Conservation (phyloP, 2,329 filamentous ascomycete species). For the Talaromyces sp. region DNA sequence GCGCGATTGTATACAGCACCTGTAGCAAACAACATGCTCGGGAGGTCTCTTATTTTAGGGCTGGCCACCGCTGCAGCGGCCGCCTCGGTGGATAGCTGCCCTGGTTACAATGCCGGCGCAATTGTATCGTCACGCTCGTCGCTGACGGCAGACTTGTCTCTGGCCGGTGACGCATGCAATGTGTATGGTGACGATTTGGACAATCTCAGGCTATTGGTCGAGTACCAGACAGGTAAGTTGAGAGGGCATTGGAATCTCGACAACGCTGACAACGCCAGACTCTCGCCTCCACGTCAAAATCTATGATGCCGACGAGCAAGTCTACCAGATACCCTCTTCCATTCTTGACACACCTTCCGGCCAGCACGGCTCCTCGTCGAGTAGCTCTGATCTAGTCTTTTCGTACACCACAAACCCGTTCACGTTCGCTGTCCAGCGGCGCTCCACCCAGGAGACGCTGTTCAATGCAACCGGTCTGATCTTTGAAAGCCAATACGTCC, state of each 20-base stretch:
- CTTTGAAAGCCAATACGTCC: conserved; percentile 74
- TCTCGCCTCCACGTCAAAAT: conserved; percentile 68
- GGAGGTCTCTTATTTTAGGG: neutral
- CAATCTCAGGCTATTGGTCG: conserved; percentile 54
- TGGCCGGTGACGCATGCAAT: conserved; percentile 63
- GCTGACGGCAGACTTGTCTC: conserved; percentile 54
- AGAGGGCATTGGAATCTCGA: neutral
- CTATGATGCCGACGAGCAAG: conserved; percentile 62
- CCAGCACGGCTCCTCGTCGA: conserved; percentile 41
- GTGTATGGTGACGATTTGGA: conserved; percentile 54
- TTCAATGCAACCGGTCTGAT: conserved; percentile 69
- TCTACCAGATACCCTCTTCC: conserved; percentile 69
- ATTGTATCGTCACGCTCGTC: conserved; percentile 33
- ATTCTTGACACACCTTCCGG: conserved; percentile 58
- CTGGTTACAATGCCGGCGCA: conserved; percentile 35
- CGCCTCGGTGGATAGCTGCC: conserved; percentile 19
- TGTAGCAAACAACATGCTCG: neutral
- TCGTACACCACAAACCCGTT: conserved; percentile 56
- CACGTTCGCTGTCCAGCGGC: conserved; percentile 55
- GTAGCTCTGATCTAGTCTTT: conserved; percentile 38
- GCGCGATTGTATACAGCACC: neutral
- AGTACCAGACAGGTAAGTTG: conserved; percentile 45
- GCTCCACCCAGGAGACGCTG: conserved; percentile 34
- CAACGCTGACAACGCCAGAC: conserved; percentile 4
- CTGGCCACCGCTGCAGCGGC: neutral